Base-by-base conservation (phyloP, 2,329 filamentous ascomycete genomes). In the Metarhizium humberi region DNA sequence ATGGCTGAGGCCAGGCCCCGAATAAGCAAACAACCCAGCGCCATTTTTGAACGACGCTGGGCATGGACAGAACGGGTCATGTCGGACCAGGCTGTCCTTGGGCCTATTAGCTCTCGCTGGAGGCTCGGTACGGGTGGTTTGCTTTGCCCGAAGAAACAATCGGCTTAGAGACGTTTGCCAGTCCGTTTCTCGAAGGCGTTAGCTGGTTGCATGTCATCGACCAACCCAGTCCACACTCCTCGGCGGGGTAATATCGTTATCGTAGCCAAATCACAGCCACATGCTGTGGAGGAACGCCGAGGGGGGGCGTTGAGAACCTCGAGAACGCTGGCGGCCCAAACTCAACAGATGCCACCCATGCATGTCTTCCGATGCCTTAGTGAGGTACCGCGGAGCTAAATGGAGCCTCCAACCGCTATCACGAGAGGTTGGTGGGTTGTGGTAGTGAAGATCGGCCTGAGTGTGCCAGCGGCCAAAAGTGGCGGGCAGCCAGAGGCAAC, bases 381-480 rank as follows among this genome's bases (percentile, higher is more conserved):
- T 45, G 50, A 52, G 50, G 50, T 52, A 43, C 50, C 50, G 43
- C 20, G 36, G 18, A 30, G 50, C 38, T 52, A 52, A 51, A 51
- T 40, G 10, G 18, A 45, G 25, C 25, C 25, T 25, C 36, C 34
- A 13, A 30, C 38, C 18, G 40, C 34, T 29, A 25, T 32, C 18
- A 40, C 49, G 43, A 46, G 43, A 46, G 43, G 16, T 46, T 46
- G 43, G n/a, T 6, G 25, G 25, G 14, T 46, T n/a, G n/a, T 11
- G 32, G 32, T 11, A 11, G 32, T 34, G 6, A 10, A 10, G n/a
- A 25, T 46, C 18, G n/a, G 10, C 18, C 20, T 25, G 43, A 1
- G 6, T 6, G 43, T 46, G 25, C 18, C 43, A 46, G 7, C 14
- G 2, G n/a, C 16, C 43, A 14, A 25, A 46, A n/a, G 16, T 46